Percentiles rank a stretch among this genome's conserved stretches.
phyloP scores from a whole-genome alignment of 768 basidiomycete genomes.

The Tephrocybe sp. region DNA sequence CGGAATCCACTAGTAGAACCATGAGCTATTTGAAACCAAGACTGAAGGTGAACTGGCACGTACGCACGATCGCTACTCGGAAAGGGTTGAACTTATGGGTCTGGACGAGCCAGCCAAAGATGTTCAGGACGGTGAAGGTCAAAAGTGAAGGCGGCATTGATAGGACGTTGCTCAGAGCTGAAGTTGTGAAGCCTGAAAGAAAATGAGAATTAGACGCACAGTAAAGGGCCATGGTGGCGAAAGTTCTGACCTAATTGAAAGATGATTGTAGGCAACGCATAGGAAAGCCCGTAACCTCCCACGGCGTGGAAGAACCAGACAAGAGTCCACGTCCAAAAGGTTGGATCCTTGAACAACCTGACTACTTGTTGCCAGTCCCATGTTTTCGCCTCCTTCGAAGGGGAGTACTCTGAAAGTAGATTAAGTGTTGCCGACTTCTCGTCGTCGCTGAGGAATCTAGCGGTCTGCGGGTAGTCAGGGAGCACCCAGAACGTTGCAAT shows the following conservation, averaged over 20 bases:
- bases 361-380: conserved; percentile 13
- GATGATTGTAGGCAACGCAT: conserved; percentile 13
- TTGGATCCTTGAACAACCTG: conserved; percentile 9
- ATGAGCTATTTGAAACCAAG: background rate
- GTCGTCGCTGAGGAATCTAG: conserved; percentile 8
- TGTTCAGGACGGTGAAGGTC: conserved; percentile 13
- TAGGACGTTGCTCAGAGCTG: conserved; percentile 13
- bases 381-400: conserved; percentile 12
- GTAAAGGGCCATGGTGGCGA: no score
- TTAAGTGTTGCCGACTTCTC: conserved; percentile 9
- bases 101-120: conserved; percentile 13
- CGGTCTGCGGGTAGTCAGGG: conserved; percentile 16
- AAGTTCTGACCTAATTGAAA: conserved; percentile 9
- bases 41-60: background rate
- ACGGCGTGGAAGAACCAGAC: conserved; percentile 16
- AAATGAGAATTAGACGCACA: background rate
- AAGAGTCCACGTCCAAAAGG: conserved; percentile 10
- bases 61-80: conserved; percentile 10
- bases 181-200: conserved; percentile 11
- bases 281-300: conserved; percentile 14
- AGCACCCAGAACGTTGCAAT: conserved; percentile 10
- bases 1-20: conserved; percentile 7
- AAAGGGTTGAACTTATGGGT: conserved; percentile 12
- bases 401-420: conserved; percentile 6
- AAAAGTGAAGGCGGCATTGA: conserved; percentile 14